These are phyloP conservation scores for Chrysoporthe austroafricana DNA, from an alignment of 2,329 filamentous ascomycete genomes.

Conservation along the genomic window DNA sequence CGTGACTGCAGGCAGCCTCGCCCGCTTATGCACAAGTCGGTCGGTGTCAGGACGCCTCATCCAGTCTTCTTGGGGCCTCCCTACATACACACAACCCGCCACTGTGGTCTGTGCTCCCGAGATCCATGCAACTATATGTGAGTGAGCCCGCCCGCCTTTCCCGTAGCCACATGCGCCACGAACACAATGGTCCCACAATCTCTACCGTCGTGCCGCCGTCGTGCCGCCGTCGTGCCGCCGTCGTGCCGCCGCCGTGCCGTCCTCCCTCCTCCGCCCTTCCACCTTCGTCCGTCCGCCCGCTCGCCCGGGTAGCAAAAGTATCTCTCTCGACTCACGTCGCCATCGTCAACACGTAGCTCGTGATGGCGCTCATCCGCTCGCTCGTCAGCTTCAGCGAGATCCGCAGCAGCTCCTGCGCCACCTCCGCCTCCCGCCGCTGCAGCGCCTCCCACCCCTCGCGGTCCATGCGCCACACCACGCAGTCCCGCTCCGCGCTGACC, in stretches of 20 bases:
- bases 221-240: too few species aligned
- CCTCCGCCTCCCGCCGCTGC: constrained; percentile 72
- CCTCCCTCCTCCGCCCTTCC: neutral
- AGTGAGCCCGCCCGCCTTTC: neutral
- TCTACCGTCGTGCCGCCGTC: neutral
- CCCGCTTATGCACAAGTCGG: too few species aligned
- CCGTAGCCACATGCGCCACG: neutral
- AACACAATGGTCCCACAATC: neutral
- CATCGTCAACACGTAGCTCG: constrained; percentile 56
- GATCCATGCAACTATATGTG: neutral
- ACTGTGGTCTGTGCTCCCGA: neutral
- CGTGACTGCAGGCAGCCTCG: too few species aligned
- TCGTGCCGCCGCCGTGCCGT: too few species aligned
- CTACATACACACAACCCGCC: neutral
- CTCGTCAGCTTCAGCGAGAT: constrained; percentile 92
- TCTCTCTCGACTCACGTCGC: constrained; percentile 42
- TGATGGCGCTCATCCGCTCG: constrained; percentile 81
- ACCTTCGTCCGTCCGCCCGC: neutral
- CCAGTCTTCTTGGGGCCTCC: neutral
- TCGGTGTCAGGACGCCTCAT: neutral
- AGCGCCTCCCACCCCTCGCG: constrained; percentile 71
- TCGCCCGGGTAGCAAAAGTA: neutral
- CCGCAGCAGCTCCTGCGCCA: constrained; percentile 81
- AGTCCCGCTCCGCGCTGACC: constrained; percentile 79
- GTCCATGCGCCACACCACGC: constrained; percentile 81